These are phyloP conservation scores for Cutaneotrichosporon sp. DNA, from an alignment of 1,284 basidiomycete genomes.

Conservation along the genomic window DNA sequence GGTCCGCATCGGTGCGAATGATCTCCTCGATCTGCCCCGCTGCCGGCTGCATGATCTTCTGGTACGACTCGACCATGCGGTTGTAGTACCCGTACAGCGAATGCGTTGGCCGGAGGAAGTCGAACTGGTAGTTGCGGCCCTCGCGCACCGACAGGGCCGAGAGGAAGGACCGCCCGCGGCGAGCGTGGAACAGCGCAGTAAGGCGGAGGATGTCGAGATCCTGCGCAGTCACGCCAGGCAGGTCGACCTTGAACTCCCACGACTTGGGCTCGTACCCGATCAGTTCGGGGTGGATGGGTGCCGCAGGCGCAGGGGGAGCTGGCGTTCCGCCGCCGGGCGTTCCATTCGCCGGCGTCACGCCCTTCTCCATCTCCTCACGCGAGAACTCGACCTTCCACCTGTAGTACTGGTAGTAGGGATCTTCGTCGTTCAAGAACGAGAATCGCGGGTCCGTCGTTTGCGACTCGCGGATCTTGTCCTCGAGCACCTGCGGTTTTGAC, in stretches of 20 bases:
- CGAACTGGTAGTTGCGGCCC: conserved; percentile 94
- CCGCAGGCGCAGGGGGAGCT: conserved; percentile 31
- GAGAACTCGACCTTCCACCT: conserved; percentile 74
- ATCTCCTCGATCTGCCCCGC: conserved; percentile 68
- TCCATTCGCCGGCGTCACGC: conserved; percentile 14
- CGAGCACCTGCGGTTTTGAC: conserved; percentile 79
- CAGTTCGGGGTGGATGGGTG: conserved; percentile 37
- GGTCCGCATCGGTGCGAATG: conserved; percentile 58
- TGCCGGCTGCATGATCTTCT: conserved; percentile 79
- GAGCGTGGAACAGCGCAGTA: conserved; percentile 92
- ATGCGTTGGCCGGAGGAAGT: conserved; percentile 91
- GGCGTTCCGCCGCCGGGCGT: conserved; percentile 12
- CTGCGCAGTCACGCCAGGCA: conserved; percentile 82
- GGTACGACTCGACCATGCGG: conserved; percentile 92
- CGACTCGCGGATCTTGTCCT: conserved; percentile 90
- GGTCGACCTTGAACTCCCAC: conserved; percentile 78
- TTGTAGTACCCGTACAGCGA: conserved; percentile 97
- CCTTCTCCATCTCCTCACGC: conserved; percentile 56
- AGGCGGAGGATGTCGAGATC: conserved; percentile 90
- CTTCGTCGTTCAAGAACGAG: conserved; percentile 83
- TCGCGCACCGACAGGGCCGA: conserved; percentile 79
- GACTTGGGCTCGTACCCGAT: conserved; percentile 67
- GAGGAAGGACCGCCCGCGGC: conserved; percentile 82
- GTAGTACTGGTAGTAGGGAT: conserved; percentile 97
- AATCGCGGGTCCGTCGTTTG: conserved; percentile 94